Evolutionary conservation across 192 early-diverging fungal genomes (phyloP).

Genomic region (Coemansia sp.): DNA sequence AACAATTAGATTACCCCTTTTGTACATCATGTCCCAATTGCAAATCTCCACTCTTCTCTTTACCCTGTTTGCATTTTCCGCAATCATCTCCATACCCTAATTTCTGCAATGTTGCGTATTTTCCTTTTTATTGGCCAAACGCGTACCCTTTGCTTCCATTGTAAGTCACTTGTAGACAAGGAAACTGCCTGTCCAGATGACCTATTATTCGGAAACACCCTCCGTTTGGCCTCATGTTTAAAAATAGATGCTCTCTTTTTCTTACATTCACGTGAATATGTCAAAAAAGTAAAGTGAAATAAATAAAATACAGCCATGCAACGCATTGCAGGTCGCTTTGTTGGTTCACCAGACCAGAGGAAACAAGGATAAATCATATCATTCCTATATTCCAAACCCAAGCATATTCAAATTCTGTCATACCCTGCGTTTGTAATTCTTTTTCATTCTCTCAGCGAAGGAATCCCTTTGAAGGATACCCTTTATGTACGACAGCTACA

Average conservation of each 20-base stretch:
- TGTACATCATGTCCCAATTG: constrained; percentile 1
- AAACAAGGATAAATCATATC: background rate
- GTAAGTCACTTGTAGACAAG: constrained; percentile 5
- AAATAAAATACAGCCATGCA: background rate
- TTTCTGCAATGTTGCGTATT: constrained; percentile 1
- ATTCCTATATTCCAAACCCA: background rate
- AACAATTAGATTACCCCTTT: background rate
- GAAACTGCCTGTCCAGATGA: constrained; percentile 1
- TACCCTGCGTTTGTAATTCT: background rate
- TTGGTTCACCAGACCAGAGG: background rate
- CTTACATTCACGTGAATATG: background rate
- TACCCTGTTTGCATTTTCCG: background rate
- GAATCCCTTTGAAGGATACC: background rate
- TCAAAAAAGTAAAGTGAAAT: too few species aligned
- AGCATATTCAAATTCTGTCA: background rate
- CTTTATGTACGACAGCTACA: background rate
- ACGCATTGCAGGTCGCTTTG: background rate
- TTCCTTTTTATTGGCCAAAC: background rate
- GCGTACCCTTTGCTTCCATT: background rate
- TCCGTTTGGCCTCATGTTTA: constrained; percentile 7
- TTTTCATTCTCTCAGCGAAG: background rate
- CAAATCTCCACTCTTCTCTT: background rate
- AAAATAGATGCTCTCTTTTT: constrained; percentile 2
- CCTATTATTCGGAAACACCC: constrained; percentile 1
- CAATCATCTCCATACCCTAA: background rate